A percentile compares a stretch with the other conserved stretches of the same genome.
phyloP scores from a whole-genome alignment of 805 yeast genomes.

The Hemisphaericaspora nanyangensis region DNA sequence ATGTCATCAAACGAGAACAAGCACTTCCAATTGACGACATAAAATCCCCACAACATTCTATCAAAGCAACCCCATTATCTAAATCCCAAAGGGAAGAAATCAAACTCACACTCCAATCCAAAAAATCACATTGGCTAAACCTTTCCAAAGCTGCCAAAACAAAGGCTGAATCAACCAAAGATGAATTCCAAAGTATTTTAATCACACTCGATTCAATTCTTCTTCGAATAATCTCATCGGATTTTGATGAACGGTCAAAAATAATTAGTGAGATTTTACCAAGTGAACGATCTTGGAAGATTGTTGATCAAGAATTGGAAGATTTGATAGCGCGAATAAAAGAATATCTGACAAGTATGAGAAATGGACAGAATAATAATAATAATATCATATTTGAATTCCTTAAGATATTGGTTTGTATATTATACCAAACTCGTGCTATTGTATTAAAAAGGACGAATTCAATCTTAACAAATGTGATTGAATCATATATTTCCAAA shows the following conservation, averaged over 20 bases:
- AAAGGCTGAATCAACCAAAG: slow-evolving; percentile 11
- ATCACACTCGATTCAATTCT: slow-evolving; percentile 26
- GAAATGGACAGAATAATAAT: background rate
- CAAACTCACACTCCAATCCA: slow-evolving; percentile 4
- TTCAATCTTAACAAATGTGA: slow-evolving; percentile 17
- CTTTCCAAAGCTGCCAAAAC: slow-evolving; percentile 16
- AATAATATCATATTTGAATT: slow-evolving; percentile 9
- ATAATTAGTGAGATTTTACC: slow-evolving; percentile 20
- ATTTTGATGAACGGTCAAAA: slow-evolving; percentile 30
- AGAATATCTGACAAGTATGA: slow-evolving; percentile 2
- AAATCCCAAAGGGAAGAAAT: slow-evolving; percentile 9
- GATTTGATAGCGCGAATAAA: slow-evolving; percentile 14
- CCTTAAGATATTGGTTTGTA: slow-evolving; percentile 20
- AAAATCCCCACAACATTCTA: background rate
- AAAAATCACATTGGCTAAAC: slow-evolving; percentile 19
- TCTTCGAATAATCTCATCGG: slow-evolving; percentile 23
- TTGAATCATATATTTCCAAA: slow-evolving; percentile 18
- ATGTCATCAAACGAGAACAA: slow-evolving; percentile 13
- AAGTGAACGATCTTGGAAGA: slow-evolving; percentile 29
- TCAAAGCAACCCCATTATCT: slow-evolving; percentile 1
- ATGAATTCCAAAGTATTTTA: slow-evolving; percentile 18
- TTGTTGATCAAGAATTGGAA: slow-evolving; percentile 18
- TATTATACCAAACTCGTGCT: slow-evolving; percentile 27
- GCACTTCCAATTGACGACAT: slow-evolving; percentile 6
- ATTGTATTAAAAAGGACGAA: slow-evolving; percentile 30